Conservation (phyloP, 495 filamentous ascomycete genomes). For the Acidiella bohemica region DNA sequence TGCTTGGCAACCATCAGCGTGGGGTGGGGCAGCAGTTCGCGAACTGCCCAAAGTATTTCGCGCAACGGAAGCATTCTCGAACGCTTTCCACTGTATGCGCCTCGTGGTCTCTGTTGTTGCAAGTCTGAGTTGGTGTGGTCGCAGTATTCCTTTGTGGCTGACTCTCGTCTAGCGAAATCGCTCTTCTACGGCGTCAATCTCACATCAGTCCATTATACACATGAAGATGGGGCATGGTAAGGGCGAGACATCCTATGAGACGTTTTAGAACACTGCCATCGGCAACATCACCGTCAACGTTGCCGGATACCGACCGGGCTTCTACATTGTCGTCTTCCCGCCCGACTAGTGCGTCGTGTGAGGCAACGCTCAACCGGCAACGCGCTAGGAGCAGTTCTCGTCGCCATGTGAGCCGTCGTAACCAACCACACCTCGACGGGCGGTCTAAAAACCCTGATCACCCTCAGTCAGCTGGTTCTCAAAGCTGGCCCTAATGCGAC, state of each 20-base stretch:
- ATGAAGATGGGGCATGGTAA: slow-evolving; percentile 25
- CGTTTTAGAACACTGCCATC: slow-evolving; percentile 25
- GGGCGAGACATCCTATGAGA: slow-evolving; percentile 25
- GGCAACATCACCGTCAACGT: slow-evolving; percentile 29
- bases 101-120: slow-evolving; percentile 19
- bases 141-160: too few relatives aligned
- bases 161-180: slow-evolving; percentile 27
- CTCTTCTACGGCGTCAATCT: slow-evolving; percentile 33
- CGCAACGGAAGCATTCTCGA: slow-evolving; percentile 20
- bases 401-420: slow-evolving; percentile 28
- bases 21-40: slow-evolving; percentile 13
- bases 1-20: slow-evolving; percentile 2
- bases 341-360: slow-evolving; percentile 26
- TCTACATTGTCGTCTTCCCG: slow-evolving; percentile 28
- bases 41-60: slow-evolving; percentile 22
- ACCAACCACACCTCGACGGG: slow-evolving; percentile 24
- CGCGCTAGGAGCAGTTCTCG: slow-evolving; percentile 23
- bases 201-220: slow-evolving; percentile 30
- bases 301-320: slow-evolving; percentile 30
- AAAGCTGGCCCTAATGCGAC: slow-evolving; percentile 27
- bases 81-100: slow-evolving; percentile 16
- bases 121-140: neutral
- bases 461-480: slow-evolving; percentile 24
- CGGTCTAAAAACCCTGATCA: slow-evolving; percentile 25
- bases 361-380: slow-evolving; percentile 27